Conservation (phyloP, 176 grass and related monocot genomes). For the Avena sativa region DNA sequence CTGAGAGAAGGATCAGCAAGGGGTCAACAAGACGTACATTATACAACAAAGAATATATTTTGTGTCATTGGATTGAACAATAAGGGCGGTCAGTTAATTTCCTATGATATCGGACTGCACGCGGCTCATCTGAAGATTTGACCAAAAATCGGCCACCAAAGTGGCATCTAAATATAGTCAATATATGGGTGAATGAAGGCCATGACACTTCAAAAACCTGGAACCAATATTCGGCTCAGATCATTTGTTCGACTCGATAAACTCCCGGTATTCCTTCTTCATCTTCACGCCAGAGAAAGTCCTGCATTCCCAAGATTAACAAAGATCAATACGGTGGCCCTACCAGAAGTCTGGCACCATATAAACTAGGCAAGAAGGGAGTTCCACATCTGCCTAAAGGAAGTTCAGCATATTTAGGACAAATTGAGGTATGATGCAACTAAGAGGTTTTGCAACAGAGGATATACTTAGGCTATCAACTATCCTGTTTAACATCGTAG, state of each 20-base stretch:
- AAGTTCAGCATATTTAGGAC: background rate
- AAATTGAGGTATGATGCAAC: background rate
- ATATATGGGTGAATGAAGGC: slow-evolving; percentile 21
- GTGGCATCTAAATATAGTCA: slow-evolving; percentile 34
- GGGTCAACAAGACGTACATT: slow-evolving; percentile 8
- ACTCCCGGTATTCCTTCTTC: slow-evolving; percentile 97
- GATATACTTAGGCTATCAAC: background rate
- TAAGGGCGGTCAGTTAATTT: slow-evolving; percentile 29
- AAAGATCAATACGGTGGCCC: slow-evolving; percentile 17
- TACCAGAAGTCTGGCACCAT: background rate
- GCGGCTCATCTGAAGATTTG: slow-evolving; percentile 30
- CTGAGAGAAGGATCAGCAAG: background rate
- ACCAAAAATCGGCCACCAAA: slow-evolving; percentile 43
- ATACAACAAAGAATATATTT: slow-evolving; percentile 57
- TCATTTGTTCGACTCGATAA: slow-evolving; percentile 93
- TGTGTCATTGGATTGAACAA: slow-evolving; percentile 33
- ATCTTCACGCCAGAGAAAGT: slow-evolving; percentile 90
- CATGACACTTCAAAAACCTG: slow-evolving; percentile 23
- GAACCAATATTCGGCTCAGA: background rate
- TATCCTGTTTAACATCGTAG: background rate
- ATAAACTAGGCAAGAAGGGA: background rate
- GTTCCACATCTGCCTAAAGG: background rate
- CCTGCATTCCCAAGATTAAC: slow-evolving; percentile 59
- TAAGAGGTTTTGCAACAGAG: background rate
- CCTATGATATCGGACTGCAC: slow-evolving; percentile 26